These are phyloP conservation scores for Solanum paucissectum DNA, from an alignment of 257 asterid species.

Conservation along the genomic window DNA sequence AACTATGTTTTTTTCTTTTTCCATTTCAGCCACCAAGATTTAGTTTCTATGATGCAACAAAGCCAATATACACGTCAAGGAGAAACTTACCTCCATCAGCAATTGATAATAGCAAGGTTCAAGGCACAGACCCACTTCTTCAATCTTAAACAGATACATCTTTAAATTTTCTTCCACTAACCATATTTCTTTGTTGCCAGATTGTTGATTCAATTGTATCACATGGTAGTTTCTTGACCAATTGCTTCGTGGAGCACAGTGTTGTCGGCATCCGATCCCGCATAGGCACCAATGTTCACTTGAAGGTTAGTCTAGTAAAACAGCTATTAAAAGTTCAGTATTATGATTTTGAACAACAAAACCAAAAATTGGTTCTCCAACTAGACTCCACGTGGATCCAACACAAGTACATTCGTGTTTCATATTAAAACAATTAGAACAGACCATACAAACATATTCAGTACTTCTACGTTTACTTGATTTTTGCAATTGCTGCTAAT, in stretches of 20 bases:
- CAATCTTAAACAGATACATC: background rate
- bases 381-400: background rate
- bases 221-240: conserved; percentile 82
- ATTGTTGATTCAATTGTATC: conserved; percentile 83
- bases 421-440: background rate
- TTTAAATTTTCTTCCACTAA: background rate
- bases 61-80: conserved; percentile 90
- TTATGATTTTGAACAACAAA: background rate
- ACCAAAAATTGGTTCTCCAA: background rate
- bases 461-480: background rate
- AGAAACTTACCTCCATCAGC: conserved; percentile 95
- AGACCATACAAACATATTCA: background rate
- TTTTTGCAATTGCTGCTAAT: background rate
- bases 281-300: conserved; percentile 62
- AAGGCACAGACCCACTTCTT: background rate
- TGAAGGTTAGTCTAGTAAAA: conserved; percentile 36
- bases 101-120: conserved; percentile 82
- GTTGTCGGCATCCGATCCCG: conserved; percentile 87
- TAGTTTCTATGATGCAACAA: conserved; percentile 88
- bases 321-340: background rate
- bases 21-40: conserved; percentile 76
- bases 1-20: background rate
- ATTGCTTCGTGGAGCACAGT: conserved; percentile 78
- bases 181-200: conserved; percentile 24
- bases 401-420: background rate